phyloP scores from a whole-genome alignment of 208 protist species.

The Naegleria lovaniensis region DNA sequence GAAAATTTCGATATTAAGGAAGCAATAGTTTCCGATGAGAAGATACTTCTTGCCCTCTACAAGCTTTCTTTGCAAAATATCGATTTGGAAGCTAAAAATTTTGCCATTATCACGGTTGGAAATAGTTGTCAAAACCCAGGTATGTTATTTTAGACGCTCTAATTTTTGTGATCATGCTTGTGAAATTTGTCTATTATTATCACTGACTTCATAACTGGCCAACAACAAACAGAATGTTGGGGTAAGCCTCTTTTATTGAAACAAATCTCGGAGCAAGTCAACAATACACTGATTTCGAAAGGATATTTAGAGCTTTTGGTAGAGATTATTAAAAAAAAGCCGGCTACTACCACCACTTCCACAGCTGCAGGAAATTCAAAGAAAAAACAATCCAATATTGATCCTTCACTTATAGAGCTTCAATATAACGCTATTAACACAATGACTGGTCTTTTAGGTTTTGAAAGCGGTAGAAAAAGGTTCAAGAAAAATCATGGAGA shows the following conservation, averaged over 20 bases:
- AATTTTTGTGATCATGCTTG: no score
- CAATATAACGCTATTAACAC: not conserved
- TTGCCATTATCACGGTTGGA: not conserved
- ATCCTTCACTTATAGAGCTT: not conserved
- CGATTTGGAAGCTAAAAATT: not conserved
- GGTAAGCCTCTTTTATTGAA: not conserved
- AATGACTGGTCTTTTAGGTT: not conserved
- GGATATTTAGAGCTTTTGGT: not conserved
- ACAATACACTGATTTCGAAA: not conserved
- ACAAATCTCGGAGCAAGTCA: not conserved
- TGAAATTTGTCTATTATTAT: no score
- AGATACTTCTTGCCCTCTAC: not conserved
- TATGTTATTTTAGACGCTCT: no score
- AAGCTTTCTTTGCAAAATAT: not conserved
- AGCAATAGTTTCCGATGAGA: not conserved
- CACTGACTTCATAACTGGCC: no score
- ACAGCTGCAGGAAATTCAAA: not conserved
- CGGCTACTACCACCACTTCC: not conserved
- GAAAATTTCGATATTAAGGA: not conserved
- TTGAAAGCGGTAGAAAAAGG: not conserved
- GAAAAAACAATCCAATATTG: not conserved
- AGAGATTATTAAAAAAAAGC: not conserved
- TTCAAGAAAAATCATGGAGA: not conserved
- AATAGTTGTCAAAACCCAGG: not conserved
- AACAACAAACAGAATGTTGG: not conserved